Evolutionary conservation across 1,284 basidiomycete species (phyloP), one percentile per base, ranked within the genome.

Genomic region (Ganoderma lucidum): DNA sequence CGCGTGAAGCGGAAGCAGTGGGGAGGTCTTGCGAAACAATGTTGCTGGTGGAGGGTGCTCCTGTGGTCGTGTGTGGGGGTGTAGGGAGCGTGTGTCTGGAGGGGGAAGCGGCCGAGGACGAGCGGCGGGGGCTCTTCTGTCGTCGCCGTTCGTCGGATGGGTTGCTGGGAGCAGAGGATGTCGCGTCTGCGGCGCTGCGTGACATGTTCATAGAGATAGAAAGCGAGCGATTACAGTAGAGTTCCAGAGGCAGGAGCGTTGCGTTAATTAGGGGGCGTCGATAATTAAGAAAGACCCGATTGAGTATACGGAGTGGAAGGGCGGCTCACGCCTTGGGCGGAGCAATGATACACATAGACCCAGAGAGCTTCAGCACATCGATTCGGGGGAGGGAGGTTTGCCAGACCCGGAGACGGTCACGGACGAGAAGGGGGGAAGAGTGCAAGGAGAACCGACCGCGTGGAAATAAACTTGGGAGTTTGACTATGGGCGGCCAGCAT

Each of bases 301-400:
- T 70, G 73, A 71, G 75, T 73, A 76, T 72, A 73, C 70, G 73
- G 75, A 75, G 76, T 71, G 74, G 77, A 76, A 74, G 76, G 63
- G 53, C 30, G 72, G 73, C 70, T 66, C 68, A 75, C 56, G 67
- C 74, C 74, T 75, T 67, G 71, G 73, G 71, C 72, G 75, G 69
- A 75, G 73, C 71, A 75, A 75, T 77, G 74, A 74, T 77, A 76
- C 74, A 77, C 69, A 70, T 68, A 73, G 72, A 71, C 68, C 73
- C 71, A 73, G 74, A 73, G 72, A 75, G 77, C 73, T 75, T 77
- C 74, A 78, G 73, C 75, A 75, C 77, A 78, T 78, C 69, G 71
- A 70, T 70, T 71, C 71, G 68, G 70, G 74, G 74, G 72, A 72
- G 67, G 68, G 69, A 76, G 72, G 69, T 64, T 71, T 66, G 71